A percentile compares a stretch with the other conserved stretches of the same genome.
Evolutionary conservation across 495 filamentous ascomycete genomes (phyloP).

Genomic region (Penicillium riverlandense): DNA sequence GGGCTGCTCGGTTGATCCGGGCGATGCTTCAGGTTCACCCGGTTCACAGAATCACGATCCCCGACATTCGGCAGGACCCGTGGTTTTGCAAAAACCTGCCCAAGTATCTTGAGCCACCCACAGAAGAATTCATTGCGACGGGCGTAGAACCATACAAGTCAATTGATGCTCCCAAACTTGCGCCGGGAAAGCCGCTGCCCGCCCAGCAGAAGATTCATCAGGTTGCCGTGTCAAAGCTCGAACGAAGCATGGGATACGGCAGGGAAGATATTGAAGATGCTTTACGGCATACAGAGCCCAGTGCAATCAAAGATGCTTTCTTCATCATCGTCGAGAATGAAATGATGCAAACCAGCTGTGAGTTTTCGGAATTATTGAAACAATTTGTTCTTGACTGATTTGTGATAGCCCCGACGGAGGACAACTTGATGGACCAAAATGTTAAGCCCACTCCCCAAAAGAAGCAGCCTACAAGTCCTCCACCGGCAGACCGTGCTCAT

Average conservation of each 20-base stretch:
- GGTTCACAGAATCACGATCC: constrained; percentile 84
- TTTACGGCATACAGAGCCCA: constrained; percentile 82
- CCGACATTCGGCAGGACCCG: constrained; percentile 86
- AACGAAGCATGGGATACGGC: constrained; percentile 95
- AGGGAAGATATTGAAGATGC: constrained; percentile 94
- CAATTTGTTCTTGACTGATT: no score
- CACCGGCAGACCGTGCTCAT: constrained; percentile 15
- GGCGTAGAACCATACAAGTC: constrained; percentile 87
- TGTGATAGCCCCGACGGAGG: constrained; percentile 32
- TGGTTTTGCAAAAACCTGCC: constrained; percentile 90
- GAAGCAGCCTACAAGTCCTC: constrained; percentile 8
- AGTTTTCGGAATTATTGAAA: constrained; percentile 9
- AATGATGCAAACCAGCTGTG: constrained; percentile 91
- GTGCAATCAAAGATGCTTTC: constrained; percentile 97
- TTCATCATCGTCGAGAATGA: constrained; percentile 97
- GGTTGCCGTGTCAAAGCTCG: constrained; percentile 86
- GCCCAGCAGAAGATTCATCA: constrained; percentile 86
- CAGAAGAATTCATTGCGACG: constrained; percentile 87
- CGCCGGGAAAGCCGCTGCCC: constrained; percentile 65
- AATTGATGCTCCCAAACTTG: constrained; percentile 72
- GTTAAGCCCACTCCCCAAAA: constrained; percentile 12
- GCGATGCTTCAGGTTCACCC: constrained; percentile 94
- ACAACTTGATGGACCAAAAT: constrained; percentile 26
- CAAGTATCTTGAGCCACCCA: constrained; percentile 77
- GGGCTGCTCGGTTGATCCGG: constrained; percentile 78